These are phyloP conservation scores for Microstegium vimineum DNA, from an alignment of 176 grass and related monocot genomes.

Conservation along the genomic window DNA sequence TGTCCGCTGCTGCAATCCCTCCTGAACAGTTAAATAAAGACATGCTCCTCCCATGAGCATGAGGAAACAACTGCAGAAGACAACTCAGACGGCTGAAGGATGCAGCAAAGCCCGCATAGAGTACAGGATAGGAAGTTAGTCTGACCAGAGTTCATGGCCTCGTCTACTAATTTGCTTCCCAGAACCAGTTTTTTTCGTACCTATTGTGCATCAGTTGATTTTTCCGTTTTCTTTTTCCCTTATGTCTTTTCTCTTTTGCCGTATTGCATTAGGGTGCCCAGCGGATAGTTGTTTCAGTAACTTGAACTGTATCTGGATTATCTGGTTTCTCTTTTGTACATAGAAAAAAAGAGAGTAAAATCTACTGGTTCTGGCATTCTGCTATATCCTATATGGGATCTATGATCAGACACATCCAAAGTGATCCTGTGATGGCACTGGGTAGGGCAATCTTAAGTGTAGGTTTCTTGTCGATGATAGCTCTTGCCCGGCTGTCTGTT, in stretches of 20 bases:
- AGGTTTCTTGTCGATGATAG: neutral
- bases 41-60: neutral
- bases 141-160: neutral
- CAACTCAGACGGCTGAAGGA: neutral
- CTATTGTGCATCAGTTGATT: slow-evolving; percentile 27
- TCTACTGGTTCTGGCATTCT: neutral
- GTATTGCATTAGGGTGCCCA: neutral
- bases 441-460: too few relatives aligned
- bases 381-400: neutral
- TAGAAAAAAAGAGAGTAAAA: neutral
- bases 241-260: neutral
- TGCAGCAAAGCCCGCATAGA: neutral
- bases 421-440: neutral
- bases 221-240: slow-evolving; percentile 11
- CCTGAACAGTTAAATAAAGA: slow-evolving; percentile 26
- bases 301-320: slow-evolving; percentile 18
- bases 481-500: neutral
- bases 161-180: too few relatives aligned
- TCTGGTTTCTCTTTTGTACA: slow-evolving; percentile 3
- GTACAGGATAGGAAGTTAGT: slow-evolving; percentile 1
- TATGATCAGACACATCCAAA: neutral
- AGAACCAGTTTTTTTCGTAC: too few relatives aligned
- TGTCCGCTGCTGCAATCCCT: slow-evolving; percentile 19
- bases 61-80: slow-evolving; percentile 9
- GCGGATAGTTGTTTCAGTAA: neutral